Evolutionary conservation across 345 rosid species (phyloP).

Genomic region (Gossypium stocksii): DNA sequence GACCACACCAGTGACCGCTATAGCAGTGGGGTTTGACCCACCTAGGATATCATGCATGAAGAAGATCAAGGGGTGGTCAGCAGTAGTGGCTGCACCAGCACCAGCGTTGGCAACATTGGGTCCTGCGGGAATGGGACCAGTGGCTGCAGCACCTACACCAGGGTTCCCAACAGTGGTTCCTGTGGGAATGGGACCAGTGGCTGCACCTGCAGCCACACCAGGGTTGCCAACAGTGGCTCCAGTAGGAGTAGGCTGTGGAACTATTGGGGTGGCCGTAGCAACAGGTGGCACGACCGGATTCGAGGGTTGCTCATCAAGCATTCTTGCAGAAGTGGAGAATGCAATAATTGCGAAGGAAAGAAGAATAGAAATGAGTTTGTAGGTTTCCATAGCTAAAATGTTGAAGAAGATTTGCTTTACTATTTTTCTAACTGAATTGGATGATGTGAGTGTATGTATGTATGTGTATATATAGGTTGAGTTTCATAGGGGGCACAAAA

Average conservation of each 20-base stretch:
- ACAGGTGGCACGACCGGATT: neutral
- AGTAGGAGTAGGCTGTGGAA: constrained; percentile 7
- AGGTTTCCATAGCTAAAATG: neutral
- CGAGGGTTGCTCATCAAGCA: constrained; percentile 12
- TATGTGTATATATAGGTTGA: neutral
- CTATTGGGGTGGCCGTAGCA: neutral
- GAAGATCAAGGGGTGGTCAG: constrained; percentile 43
- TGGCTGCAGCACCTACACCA: constrained; percentile 4
- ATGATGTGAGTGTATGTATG: neutral
- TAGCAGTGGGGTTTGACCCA: constrained; percentile 70
- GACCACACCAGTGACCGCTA: constrained; percentile 33
- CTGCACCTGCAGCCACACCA: constrained; percentile 15
- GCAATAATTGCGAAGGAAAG: constrained; percentile 13
- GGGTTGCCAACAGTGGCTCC: constrained; percentile 16
- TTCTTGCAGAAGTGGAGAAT: constrained; percentile 14
- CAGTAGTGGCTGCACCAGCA: constrained; percentile 11
- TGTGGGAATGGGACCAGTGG: neutral
- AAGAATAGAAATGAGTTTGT: constrained; percentile 13
- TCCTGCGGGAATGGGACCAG: constrained; percentile 10
- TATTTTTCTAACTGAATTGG: neutral
- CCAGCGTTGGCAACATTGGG: constrained; percentile 14
- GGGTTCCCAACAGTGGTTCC: constrained; percentile 13
- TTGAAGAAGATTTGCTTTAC: neutral
- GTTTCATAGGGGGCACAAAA: neutral
- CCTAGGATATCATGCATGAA: constrained; percentile 82